A percentile compares a stretch with the other conserved stretches of the same genome.
Conservation (phyloP, 495 filamentous ascomycete genomes). For the Xylaria venustula region DNA sequence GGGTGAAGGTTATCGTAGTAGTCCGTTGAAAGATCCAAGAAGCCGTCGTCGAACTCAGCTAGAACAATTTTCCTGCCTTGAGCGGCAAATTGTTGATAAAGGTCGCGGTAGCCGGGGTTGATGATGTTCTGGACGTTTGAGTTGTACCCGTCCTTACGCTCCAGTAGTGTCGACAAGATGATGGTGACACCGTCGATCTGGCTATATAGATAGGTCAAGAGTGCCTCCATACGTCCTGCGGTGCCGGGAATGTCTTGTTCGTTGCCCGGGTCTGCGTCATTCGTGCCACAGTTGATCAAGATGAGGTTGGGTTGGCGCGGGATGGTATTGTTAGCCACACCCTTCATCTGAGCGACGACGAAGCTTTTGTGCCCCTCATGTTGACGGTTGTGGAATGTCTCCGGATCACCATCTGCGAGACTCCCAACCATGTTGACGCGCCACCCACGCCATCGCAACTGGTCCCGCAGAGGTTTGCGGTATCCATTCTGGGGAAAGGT, state of each 20-base stretch:
- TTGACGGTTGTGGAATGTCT: too few species aligned
- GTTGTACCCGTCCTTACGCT: too few species aligned
- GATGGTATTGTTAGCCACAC: conserved; percentile 3
- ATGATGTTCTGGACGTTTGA: background rate
- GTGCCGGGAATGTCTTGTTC: conserved; percentile 16
- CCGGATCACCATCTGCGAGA: too few species aligned
- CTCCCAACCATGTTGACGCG: conserved; percentile 31
- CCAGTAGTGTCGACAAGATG: conserved; percentile 21
- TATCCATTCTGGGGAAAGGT: too few species aligned
- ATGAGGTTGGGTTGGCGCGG: conserved; percentile 36
- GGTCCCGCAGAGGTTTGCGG: background rate
- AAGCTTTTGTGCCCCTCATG: too few species aligned
- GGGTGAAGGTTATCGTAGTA: background rate
- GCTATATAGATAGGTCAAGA: background rate
- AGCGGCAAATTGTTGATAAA: background rate
- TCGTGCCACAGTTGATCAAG: conserved; percentile 38
- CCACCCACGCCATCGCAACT: conserved; percentile 12
- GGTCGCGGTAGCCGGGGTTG: background rate
- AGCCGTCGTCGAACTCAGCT: background rate
- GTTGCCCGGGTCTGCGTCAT: conserved; percentile 28
- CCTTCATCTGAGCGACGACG: too few species aligned
- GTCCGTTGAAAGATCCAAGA: too few species aligned
- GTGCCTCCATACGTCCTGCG: conserved; percentile 23
- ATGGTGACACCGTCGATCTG: conserved; percentile 9
- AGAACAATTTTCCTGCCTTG: background rate